Evolutionary conservation across 83 land plant species (phyloP), one percentile per base, ranked within the genome.

Genomic region (Picea abies): DNA sequence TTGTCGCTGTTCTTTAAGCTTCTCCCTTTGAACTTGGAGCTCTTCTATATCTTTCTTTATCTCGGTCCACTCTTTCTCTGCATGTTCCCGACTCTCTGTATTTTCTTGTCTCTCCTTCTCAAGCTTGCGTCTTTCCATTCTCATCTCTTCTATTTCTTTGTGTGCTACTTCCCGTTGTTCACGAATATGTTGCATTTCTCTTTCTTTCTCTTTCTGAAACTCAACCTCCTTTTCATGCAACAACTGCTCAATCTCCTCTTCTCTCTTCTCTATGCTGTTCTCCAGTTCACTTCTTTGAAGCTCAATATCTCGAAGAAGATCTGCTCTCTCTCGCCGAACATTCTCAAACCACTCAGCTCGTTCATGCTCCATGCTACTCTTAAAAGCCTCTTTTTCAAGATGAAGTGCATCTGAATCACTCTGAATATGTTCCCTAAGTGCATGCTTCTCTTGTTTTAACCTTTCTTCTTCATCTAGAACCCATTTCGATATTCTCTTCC

Each of bases 41-140:
- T 91, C 91, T 7, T 92, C 88, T 82, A 95, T 95, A 63, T 97
- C 99, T 32, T 89, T 94, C 41, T 86, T 86, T 14, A 97, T 92
- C 56, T 89, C 98, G 56, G 52, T 26, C 86, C 89, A 88, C 0
- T 97, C 90, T 4, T 10, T 73, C 63, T 95, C 95, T 6, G 94
- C 85, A 32, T 88, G 87, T 67, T 81, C 83, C 69, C 90, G 86
- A 58, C 86, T 84, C 47, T 32, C 80, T 25, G 69, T 32, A 65
- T 87, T 64, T 75, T 89, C 93, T 64, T 87, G 83, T 29, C 85
- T 91, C 73, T 93, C 98, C 82, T 87, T 92, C 39, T 91, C 90
- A 80, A 90, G 78, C 68, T 79, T 91, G 22, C 47, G 80, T 61
- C 85, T 88, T 63, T 93, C 92, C 25, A 78, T 63, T 58, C 84